Evolutionary conservation across 495 filamentous ascomycete genomes (phyloP), one percentile per base, ranked within the genome.

Genomic region (Cryomyces minteri): DNA sequence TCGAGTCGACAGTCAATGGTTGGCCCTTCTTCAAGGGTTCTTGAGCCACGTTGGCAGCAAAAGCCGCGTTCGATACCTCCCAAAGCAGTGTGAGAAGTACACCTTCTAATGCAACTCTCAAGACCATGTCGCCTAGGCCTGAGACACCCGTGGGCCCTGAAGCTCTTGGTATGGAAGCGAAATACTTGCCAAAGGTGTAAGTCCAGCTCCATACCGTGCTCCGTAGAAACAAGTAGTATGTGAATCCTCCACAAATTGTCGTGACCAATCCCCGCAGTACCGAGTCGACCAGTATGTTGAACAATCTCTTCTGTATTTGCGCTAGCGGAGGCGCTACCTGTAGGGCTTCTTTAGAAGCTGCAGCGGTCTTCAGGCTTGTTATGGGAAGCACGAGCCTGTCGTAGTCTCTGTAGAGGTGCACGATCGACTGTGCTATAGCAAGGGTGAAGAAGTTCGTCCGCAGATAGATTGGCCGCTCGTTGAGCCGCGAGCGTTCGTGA

Each of bases 401-500:
- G 51, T 77, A 77, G 56, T 95, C 88, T 46, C 64, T 67, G 48
- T 68, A 74, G 11, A 94, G 62, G 53, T 98, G 90, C 31, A 69
- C 46, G 8, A 68, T 49, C 2, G 82, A 72, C 62, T 94, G 85
- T 25, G 68, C 62, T 34, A 82, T 49, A 5, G 81, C 86, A 12
- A 88, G 63, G 1, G 75, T 59, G 5, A 82, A 49, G 45, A 88
- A 71, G 52, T 80, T 73, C 38, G 73, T 73, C 6, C 82, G 76
- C 12, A 95, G 66, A 60, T 86, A 93, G 32, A 98, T 69, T 1
- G 84, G 76, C 50, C 82, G 68, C 62, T 98, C 90, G 58, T 98
- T 98, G 48, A 95, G 61, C n/a, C 72, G 72, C 10, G 77, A 67
- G 11, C 88, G 72, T 58, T 90, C 86, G 45, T 82, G 69, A 14